Evolutionary conservation across 2,329 filamentous ascomycete genomes (phyloP).

Genomic region (Claviceps fusiformis): DNA sequence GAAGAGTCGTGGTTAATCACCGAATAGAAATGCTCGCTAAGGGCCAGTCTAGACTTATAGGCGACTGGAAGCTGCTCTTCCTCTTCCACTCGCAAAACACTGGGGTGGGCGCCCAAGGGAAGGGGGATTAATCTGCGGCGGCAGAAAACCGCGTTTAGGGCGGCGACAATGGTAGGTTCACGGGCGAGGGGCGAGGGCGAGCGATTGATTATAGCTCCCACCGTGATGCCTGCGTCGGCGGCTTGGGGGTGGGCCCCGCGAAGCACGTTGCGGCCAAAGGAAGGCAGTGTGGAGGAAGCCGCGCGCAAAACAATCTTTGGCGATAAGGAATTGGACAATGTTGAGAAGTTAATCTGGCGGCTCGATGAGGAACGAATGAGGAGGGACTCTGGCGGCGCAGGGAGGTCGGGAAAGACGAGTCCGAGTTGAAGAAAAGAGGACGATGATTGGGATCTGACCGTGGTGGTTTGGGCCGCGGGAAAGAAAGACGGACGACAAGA

Average conservation of each 20-base stretch:
- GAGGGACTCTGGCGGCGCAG: background rate
- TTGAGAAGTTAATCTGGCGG: background rate
- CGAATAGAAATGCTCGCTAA: background rate
- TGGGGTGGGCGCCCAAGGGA: background rate
- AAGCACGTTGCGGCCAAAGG: background rate
- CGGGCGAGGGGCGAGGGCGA: background rate
- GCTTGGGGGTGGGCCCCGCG: background rate
- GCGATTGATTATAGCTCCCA: constrained; percentile 2
- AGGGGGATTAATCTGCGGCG: background rate
- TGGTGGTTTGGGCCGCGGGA: constrained; percentile 5
- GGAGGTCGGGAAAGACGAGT: background rate
- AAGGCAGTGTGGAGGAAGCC: background rate
- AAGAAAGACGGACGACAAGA: background rate
- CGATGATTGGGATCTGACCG: constrained; percentile 3
- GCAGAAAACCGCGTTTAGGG: background rate
- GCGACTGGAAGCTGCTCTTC: background rate
- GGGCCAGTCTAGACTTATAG: background rate
- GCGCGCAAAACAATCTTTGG: background rate
- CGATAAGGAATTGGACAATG: background rate
- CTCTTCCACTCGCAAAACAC: background rate
- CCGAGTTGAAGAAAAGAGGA: background rate
- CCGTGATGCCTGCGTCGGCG: constrained; percentile 1
- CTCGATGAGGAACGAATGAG: background rate
- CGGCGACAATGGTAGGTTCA: background rate
- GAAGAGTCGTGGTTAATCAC: background rate